These are phyloP conservation scores for Debaryomyces robertsiae DNA, from an alignment of 1,139 yeast species.

Conservation along the genomic window DNA sequence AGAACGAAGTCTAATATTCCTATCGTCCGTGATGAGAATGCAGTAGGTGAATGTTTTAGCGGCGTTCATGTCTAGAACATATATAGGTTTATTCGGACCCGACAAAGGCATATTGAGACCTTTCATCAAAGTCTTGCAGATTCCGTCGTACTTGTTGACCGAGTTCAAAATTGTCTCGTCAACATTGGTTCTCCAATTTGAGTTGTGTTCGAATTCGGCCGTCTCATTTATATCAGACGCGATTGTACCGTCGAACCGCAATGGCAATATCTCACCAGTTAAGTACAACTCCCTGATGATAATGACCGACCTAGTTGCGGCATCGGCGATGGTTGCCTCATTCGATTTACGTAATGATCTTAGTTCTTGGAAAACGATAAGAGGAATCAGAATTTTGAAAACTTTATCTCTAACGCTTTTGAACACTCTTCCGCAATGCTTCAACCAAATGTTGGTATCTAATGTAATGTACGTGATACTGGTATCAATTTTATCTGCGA, in stretches of 20 bases:
- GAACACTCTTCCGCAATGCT: conserved; percentile 75
- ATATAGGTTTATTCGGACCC: conserved; percentile 5
- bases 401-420: conserved; percentile 66
- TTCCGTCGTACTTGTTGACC: conserved; percentile 50
- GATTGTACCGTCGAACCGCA: conserved; percentile 58
- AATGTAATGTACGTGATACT: conserved; percentile 61
- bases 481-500: conserved; percentile 56
- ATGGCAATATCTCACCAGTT: conserved; percentile 52
- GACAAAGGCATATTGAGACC: conserved; percentile 35
- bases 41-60: conserved; percentile 55
- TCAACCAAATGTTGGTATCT: conserved; percentile 81
- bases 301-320: conserved; percentile 78
- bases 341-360: conserved; percentile 72
- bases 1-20: conserved; percentile 70
- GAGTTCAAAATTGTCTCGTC: conserved; percentile 61
- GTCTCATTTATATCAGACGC: conserved; percentile 60
- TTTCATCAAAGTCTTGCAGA: conserved; percentile 40
- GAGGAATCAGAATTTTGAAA: conserved; percentile 61
- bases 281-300: conserved; percentile 67
- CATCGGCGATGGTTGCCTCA: conserved; percentile 76
- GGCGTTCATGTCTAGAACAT: conserved; percentile 33
- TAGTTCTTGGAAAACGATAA: conserved; percentile 77
- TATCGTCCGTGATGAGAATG: conserved; percentile 70
- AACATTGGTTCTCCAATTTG: conserved; percentile 64
- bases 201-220: conserved; percentile 61